Percentiles rank a stretch among this genome's conserved stretches.
phyloP scores from a whole-genome alignment of 352 stramenopile genomes.

The Pythium scleroteichum region DNA sequence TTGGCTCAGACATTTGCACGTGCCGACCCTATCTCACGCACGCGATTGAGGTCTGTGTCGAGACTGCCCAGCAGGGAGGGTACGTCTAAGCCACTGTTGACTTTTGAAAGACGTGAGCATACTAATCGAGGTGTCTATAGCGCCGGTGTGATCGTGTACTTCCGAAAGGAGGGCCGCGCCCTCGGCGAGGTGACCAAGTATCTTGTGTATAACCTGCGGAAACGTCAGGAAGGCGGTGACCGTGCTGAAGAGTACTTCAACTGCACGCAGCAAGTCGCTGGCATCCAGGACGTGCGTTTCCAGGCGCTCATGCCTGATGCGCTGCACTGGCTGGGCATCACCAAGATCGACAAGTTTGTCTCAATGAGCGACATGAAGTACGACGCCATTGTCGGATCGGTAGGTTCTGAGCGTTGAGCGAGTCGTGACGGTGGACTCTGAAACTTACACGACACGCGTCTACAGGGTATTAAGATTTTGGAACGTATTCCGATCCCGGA shows the following conservation, averaged over 20 bases:
- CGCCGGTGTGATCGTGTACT: conserved; percentile 98
- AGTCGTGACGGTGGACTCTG: not conserved
- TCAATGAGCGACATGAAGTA: conserved; percentile 99
- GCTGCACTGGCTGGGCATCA: conserved; percentile 98
- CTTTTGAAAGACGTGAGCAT: not conserved
- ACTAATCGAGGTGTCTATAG: conserved; percentile 29
- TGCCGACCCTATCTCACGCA: conserved; percentile 98
- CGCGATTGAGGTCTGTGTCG: conserved; percentile 98
- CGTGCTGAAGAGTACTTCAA: conserved; percentile 98
- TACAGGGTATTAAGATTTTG: conserved; percentile 96
- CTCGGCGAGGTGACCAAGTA: conserved; percentile 99
- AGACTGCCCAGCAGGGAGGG: conserved; percentile 97
- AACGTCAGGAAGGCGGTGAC: conserved; percentile 97
- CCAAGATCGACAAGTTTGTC: conserved; percentile 93
- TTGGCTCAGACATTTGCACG: conserved; percentile 99
- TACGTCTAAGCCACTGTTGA: conserved; percentile 31
- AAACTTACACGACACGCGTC: not conserved
- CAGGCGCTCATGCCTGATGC: conserved; percentile 99
- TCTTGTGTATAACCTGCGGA: conserved; percentile 99
- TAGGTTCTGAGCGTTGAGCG: conserved; percentile 28
- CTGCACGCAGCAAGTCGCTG: conserved; percentile 97
- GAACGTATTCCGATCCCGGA: conserved; percentile 98
- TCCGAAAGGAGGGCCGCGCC: conserved; percentile 97
- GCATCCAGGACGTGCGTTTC: conserved; percentile 98
- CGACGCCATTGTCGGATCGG: conserved; percentile 97